Evolutionary conservation across 2,329 filamentous ascomycete genomes (phyloP).

Genomic region (Botrytis fabae): DNA sequence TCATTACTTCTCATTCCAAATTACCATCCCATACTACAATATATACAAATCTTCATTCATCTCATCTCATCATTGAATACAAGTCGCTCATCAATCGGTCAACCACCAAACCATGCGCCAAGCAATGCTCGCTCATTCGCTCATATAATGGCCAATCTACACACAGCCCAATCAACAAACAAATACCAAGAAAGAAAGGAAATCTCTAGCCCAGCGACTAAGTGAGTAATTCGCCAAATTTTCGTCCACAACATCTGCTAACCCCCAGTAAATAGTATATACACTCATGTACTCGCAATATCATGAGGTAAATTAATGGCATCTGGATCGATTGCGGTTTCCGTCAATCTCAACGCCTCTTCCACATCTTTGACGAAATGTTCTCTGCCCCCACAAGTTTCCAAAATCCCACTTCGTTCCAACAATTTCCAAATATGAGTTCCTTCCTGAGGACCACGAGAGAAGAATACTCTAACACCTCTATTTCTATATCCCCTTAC

Average conservation of each 20-base stretch:
- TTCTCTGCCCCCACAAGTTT: conserved; percentile 71
- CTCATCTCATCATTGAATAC: conserved; percentile 14
- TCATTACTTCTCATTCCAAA: not conserved
- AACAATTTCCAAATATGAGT: conserved; percentile 62
- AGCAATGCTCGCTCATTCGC: conserved; percentile 13
- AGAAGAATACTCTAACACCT: conserved; percentile 77
- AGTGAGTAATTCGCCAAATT: not conserved
- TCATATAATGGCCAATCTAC: not conserved
- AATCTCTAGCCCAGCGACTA: not conserved
- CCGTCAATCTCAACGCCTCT: conserved; percentile 78
- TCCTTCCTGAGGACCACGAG: conserved; percentile 49
- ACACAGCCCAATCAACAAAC: not conserved
- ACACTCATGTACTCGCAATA: conserved; percentile 28
- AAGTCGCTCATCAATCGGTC: not conserved
- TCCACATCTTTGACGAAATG: conserved; percentile 84
- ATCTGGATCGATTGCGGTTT: conserved; percentile 54
- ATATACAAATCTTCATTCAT: conserved; percentile 12
- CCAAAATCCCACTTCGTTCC: conserved; percentile 78
- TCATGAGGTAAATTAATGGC: conserved; percentile 31
- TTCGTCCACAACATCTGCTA: not conserved
- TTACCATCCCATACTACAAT: not conserved
- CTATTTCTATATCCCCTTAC: conserved; percentile 75
- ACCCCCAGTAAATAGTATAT: not conserved
- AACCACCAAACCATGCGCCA: conserved; percentile 8
- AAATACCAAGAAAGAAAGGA: not conserved